Conservation (phyloP, 2,329 filamentous ascomycete genomes). For the Aureobasidium vineae region DNA sequence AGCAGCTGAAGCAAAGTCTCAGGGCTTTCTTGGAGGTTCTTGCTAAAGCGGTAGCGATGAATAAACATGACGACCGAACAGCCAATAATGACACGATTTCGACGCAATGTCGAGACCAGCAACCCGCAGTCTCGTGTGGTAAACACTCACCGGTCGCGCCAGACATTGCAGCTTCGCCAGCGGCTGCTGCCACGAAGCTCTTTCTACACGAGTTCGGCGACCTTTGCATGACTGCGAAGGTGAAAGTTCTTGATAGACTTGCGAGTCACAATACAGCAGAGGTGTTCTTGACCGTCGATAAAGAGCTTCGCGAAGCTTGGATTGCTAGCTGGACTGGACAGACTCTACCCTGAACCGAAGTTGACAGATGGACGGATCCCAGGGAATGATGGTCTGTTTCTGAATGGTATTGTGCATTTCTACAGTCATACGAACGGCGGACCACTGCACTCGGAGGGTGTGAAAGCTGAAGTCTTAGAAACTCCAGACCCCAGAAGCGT, state of each 20-base stretch:
- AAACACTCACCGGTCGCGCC: fast-evolving
- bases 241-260: not conserved
- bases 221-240: not conserved
- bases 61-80: not conserved
- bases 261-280: not conserved
- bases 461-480: too few species aligned
- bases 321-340: not conserved
- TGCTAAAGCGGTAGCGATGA: not conserved
- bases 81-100: not conserved
- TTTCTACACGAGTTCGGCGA: not conserved
- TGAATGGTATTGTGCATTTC: too few species aligned
- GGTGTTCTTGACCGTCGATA: not conserved
- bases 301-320: conserved; percentile 3
- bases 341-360: not conserved
- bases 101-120: not conserved
- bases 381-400: too few species aligned
- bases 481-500: too few species aligned
- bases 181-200: not conserved
- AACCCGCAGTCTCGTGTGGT: too few species aligned
- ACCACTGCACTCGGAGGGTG: too few species aligned
- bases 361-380: not conserved
- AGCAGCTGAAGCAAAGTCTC: not conserved
- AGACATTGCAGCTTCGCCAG: not conserved
- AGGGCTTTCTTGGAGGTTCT: not conserved
- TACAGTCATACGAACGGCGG: too few species aligned